Evolutionary conservation across 306 rosid genomes (phyloP).

Genomic region (Glycine soja): DNA sequence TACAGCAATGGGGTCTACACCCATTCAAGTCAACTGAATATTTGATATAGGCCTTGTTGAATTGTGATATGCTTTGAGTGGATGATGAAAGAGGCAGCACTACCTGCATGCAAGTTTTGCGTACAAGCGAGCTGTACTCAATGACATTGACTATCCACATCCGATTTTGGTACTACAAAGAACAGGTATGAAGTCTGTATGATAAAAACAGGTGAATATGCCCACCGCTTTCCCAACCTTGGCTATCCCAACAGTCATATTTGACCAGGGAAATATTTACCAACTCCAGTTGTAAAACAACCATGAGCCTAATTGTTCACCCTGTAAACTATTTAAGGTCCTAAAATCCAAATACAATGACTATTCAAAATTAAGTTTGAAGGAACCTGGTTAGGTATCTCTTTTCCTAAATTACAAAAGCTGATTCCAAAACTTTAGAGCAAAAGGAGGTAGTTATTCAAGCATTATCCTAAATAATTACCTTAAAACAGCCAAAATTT

Average conservation of each 20-base stretch:
- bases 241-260: conserved; percentile 76
- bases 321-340: not conserved
- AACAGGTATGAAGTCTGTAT: conserved; percentile 45
- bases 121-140: conserved; percentile 71
- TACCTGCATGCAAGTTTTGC: conserved; percentile 76
- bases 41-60: conserved; percentile 75
- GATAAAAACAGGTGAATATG: not conserved
- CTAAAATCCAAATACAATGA: not conserved
- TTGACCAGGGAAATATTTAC: conserved; percentile 62
- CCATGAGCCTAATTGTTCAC: not conserved
- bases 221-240: conserved; percentile 76
- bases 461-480: conserved; percentile 37
- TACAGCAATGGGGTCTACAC: conserved; percentile 84
- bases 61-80: conserved; percentile 82
- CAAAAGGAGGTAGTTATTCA: conserved; percentile 30
- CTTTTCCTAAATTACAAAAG: conserved; percentile 41
- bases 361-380: conserved; percentile 31
- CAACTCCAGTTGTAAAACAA: not conserved
- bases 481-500: conserved; percentile 39
- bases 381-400: conserved; percentile 1
- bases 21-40: conserved; percentile 71
- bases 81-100: conserved; percentile 76
- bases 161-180: conserved; percentile 76
- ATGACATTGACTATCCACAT: conserved; percentile 68
- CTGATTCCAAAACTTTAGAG: not conserved